phyloP scores from a whole-genome alignment of 805 yeast species.

The Pichia heedii region DNA sequence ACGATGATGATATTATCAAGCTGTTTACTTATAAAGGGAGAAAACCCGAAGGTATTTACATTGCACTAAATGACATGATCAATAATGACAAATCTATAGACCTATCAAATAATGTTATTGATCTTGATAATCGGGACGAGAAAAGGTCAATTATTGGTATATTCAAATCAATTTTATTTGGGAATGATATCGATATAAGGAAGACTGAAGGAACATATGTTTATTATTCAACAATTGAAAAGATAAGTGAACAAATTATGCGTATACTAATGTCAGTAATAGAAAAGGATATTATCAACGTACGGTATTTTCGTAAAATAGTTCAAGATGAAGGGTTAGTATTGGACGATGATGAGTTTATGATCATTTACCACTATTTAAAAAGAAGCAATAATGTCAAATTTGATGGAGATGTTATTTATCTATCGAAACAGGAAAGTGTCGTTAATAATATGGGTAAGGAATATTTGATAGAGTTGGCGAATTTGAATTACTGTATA shows the following conservation, averaged over 20 bases:
- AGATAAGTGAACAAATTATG: not conserved
- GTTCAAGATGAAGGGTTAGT: no score
- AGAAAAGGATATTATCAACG: no score
- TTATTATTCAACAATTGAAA: not conserved
- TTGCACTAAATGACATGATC: constrained; percentile 4
- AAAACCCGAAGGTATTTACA: constrained; percentile 1
- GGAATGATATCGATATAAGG: not conserved
- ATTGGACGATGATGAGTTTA: no score
- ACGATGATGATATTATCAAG: constrained; percentile 10
- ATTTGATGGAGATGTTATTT: no score
- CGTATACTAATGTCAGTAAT: not conserved
- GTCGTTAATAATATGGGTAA: no score
- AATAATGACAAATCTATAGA: not conserved
- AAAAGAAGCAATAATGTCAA: no score
- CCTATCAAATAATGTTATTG: not conserved
- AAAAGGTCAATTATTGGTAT: not conserved
- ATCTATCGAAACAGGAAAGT: no score
- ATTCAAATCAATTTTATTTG: not conserved
- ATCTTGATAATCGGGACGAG: not conserved
- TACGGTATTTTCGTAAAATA: no score
- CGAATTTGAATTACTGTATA: no score
- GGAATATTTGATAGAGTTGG: no score
- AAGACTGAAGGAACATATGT: not conserved
- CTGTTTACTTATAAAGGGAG: constrained; percentile 9
- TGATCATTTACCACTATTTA: no score